Evolutionary conservation across 2,329 filamentous ascomycete species (phyloP), one percentile per base, ranked within the genome.

Genomic region (Arthrobotrys pseudoclavata): DNA sequence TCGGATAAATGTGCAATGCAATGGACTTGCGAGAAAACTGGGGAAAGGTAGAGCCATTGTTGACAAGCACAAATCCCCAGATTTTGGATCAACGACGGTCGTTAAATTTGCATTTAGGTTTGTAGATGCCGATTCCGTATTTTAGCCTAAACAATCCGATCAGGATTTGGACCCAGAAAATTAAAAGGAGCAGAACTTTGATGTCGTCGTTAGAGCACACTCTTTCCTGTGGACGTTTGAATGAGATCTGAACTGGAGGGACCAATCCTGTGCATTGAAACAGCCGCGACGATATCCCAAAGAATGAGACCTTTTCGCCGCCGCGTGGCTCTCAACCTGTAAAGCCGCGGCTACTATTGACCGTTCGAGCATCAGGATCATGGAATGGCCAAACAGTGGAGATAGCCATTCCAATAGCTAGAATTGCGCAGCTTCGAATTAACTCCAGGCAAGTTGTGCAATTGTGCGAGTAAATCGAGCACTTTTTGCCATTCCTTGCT

Each of bases 1-100:
- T 77, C 74, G 74, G 74, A 77, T 77, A 77, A 77, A 77, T 77
- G 74, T 55, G 29, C 47, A 62, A 40, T 34, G 55, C 31, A 47
- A 29, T 13, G 13, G 22, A 15, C 48, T 24, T 68, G 31, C 24
- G n/a, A 63, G 57, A 55, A 70, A 70, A 47, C 69, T 72, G 69
- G 69, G 60, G 69, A 64, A 72, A 40, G 40, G 53, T 20, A 40
- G 31, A 26, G 40, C 37, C 34, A 69, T 31, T 20, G 13, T 34
- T 12, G n/a, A 61, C 18, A 72, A 60, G 52, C 48, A 61, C 60
- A 50, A 53, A 75, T 67, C 70, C 70, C 70, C 70, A 26, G 70
- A 63, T 75, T 75, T 61, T 75, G 62, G 61, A 48, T 72, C 70
- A 62, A 75, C 62, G 37, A 53, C 34, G 42, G 42, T 53, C 31